Evolutionary conservation across 192 early-diverging fungal genomes (phyloP).

Genomic region (Coemansia sp.): DNA sequence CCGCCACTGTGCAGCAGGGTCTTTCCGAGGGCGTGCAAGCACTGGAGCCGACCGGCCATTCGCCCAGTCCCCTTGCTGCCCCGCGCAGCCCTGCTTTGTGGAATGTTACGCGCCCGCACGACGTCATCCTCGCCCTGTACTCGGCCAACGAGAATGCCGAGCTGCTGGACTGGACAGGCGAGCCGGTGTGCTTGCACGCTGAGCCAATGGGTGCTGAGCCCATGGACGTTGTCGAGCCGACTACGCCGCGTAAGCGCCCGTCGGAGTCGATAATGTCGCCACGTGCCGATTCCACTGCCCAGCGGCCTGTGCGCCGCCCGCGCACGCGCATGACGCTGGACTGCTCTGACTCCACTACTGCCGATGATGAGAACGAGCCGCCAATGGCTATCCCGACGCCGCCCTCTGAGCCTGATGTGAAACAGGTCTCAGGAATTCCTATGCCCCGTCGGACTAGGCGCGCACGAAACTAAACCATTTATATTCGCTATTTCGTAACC

Average conservation of each 20-base stretch:
- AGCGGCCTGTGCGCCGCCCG: slow-evolving; percentile 17
- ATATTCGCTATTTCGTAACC: background rate
- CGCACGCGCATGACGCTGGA: slow-evolving; percentile 6
- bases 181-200: background rate
- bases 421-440: slow-evolving; percentile 14
- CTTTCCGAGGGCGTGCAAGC: slow-evolving; percentile 3
- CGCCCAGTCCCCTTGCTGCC: slow-evolving; percentile 9
- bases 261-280: slow-evolving; percentile 22
- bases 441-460: slow-evolving; percentile 24
- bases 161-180: slow-evolving; percentile 30
- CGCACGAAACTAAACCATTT: slow-evolving; percentile 20
- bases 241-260: slow-evolving; percentile 22
- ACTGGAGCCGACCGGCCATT: background rate
- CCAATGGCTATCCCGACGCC: background rate
- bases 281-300: background rate
- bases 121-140: slow-evolving; percentile 19
- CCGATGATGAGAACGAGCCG: background rate
- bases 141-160: background rate
- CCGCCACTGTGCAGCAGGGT: background rate
- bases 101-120: slow-evolving; percentile 26
- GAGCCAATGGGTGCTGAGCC: background rate
- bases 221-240: background rate
- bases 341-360: background rate
- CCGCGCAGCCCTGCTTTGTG: slow-evolving; percentile 11
- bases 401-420: background rate